Conservation (phyloP, 352 stramenopile genomes). For the Pythium oligandrum region DNA sequence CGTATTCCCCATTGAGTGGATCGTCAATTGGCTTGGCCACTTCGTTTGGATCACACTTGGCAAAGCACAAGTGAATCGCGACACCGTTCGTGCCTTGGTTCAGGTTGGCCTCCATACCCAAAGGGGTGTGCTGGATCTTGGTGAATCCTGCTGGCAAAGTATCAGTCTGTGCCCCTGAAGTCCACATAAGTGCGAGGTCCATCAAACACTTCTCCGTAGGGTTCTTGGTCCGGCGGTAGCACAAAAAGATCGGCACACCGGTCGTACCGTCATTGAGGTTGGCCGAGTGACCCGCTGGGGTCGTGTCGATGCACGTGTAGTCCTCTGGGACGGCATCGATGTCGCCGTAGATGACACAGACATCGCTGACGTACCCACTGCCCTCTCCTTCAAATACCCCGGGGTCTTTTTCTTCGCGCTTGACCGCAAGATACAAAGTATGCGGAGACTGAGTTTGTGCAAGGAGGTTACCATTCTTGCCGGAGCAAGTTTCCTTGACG, state of each 20-base stretch:
- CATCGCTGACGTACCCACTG: conserved; percentile 53
- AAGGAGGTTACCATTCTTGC: conserved; percentile 64
- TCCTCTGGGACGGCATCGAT: conserved; percentile 79
- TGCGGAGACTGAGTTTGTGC: conserved; percentile 68
- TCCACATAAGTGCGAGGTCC: conserved; percentile 76
- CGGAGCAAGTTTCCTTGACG: conserved; percentile 64
- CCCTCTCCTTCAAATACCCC: background rate
- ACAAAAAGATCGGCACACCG: conserved; percentile 82
- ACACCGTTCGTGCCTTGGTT: conserved; percentile 75
- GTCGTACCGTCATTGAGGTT: conserved; percentile 81
- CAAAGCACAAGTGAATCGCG: conserved; percentile 70
- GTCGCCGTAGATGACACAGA: conserved; percentile 83
- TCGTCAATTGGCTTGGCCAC: conserved; percentile 60
- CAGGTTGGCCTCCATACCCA: conserved; percentile 85
- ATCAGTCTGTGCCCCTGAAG: conserved; percentile 55
- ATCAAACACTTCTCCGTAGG: conserved; percentile 53
- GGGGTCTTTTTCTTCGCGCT: conserved; percentile 33
- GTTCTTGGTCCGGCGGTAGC: conserved; percentile 44
- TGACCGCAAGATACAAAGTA: conserved; percentile 70
- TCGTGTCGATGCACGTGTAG: conserved; percentile 70
- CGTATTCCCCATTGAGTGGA: conserved; percentile 73
- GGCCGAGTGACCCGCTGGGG: conserved; percentile 57
- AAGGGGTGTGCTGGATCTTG: conserved; percentile 81
- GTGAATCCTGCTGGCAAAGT: conserved; percentile 62
- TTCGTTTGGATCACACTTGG: conserved; percentile 47